Evolutionary conservation across 2,329 filamentous ascomycete genomes (phyloP).

Genomic region (Aureobasidium lini): DNA sequence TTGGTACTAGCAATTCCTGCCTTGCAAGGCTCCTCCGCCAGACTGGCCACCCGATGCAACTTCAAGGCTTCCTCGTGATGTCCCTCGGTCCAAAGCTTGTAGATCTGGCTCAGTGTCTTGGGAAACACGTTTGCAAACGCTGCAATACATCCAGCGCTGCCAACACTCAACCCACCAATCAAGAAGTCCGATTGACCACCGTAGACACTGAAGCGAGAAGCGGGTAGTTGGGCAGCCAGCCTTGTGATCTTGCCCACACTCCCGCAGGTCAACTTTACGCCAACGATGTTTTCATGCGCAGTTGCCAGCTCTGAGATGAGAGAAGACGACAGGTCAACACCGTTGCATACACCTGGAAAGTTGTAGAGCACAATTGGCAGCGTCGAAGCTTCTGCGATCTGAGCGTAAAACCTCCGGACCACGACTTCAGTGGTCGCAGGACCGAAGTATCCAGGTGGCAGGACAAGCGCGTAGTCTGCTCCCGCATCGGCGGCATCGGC

Average conservation of each 20-base stretch:
- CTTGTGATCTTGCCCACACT: conserved; percentile 55
- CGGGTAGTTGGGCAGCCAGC: conserved; percentile 44
- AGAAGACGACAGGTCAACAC: conserved; percentile 60
- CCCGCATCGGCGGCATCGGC: conserved; percentile 34
- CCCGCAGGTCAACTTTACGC: conserved; percentile 59
- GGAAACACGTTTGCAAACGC: conserved; percentile 50
- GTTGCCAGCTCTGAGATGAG: conserved; percentile 48
- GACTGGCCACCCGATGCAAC: conserved; percentile 54
- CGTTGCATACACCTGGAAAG: conserved; percentile 61
- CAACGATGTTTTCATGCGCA: conserved; percentile 48
- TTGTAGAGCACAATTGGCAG: conserved; percentile 65
- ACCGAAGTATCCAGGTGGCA: conserved; percentile 41
- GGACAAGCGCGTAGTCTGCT: conserved; percentile 37
- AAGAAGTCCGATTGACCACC: conserved; percentile 64
- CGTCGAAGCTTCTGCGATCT: conserved; percentile 50
- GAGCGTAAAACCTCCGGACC: conserved; percentile 35
- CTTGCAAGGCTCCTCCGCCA: conserved; percentile 58
- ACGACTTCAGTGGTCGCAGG: conserved; percentile 35
- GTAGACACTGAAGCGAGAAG: conserved; percentile 54
- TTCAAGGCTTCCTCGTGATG: conserved; percentile 51
- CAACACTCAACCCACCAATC: conserved; percentile 41
- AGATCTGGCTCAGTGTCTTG: conserved; percentile 50
- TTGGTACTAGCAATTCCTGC: conserved; percentile 61
- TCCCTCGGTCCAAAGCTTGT: conserved; percentile 53
- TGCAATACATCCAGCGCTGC: conserved; percentile 42